Base-by-base conservation (phyloP, 2,329 filamentous ascomycete species). In the Colletotrichum falcatum region DNA sequence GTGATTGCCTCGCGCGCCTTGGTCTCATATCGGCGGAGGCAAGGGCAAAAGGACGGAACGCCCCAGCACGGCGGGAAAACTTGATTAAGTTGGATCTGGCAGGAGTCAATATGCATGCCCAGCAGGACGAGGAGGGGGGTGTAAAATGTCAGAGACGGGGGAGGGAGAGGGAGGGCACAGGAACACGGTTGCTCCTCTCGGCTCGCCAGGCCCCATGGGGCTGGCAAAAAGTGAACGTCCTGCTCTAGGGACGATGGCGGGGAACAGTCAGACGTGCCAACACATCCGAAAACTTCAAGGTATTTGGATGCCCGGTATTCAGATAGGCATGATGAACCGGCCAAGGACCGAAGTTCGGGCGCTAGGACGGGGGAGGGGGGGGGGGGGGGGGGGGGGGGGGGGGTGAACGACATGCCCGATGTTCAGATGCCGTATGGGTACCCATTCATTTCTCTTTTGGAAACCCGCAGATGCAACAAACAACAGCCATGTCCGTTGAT, bases 61-160 rank as follows among this genome's bases (percentile, higher is more conserved):
- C 65, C 16, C 58, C 58, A 59, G 39, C 58, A 54, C 64, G 23
- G 39, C 35, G 58, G 68, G 46, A 71, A 59, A 55, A 37, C 49
- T 16, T 67, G 68, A 67, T 68, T 54, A 33, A 63, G 68, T 71
- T 71, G 58, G 53, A 71, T 71, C 64, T 71, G 46, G 64, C 68
- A 71, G 58, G 28, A 62, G 66, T 55, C 66, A 60, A 54, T 51
- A 62, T 59, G 53, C 55, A 16, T 42, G 53, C 53, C 51, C 30
- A 55, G n/a, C 9, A 26, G 33, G 8, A 49, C 16, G 35, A 39
- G 14, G 37, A 61, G 58, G 56, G 68, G 68, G 44, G 68, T 71
- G 58, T 48, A 23, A 59, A 35, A 67, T 56, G 30, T n/a, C 16
- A 8, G 30, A 11, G n/a, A 5, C 58, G 18, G 44, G 53, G 28